These are phyloP conservation scores for Hymenoscyphus linearis DNA, from an alignment of 2,329 filamentous ascomycete genomes.

Conservation along the genomic window DNA sequence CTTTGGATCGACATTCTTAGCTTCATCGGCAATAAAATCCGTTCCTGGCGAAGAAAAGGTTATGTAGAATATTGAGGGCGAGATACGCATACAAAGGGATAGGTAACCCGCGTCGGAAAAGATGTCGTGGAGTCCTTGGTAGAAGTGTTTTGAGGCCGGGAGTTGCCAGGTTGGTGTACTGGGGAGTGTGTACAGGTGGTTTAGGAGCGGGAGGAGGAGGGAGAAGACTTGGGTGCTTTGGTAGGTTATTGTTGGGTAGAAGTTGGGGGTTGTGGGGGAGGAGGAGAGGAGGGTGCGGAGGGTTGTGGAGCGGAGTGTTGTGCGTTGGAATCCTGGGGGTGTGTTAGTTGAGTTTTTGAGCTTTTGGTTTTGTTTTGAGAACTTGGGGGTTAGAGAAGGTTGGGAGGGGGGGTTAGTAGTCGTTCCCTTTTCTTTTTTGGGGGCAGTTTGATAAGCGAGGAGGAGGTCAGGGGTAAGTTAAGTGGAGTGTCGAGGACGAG, in stretches of 20 bases:
- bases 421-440: neutral
- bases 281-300: constrained; percentile 18
- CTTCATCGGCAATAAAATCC: constrained; percentile 17
- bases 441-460: too few relatives aligned
- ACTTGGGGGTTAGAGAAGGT: too few relatives aligned
- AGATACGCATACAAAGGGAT: constrained; percentile 20
- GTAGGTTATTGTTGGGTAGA: too few relatives aligned
- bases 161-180: neutral
- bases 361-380: neutral
- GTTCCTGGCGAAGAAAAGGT: too few relatives aligned
- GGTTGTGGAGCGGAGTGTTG: constrained; percentile 16
- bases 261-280: constrained; percentile 18
- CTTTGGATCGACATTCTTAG: constrained; percentile 10
- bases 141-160: constrained; percentile 13
- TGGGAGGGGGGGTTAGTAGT: too few relatives aligned
- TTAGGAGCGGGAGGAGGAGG: constrained; percentile 25
- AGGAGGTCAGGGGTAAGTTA: too few relatives aligned
- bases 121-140: constrained; percentile 27
- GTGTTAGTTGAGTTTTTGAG: constrained; percentile 5
- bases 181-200: constrained; percentile 19
- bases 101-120: constrained; percentile 25
- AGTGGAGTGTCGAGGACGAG: too few relatives aligned
- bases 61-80: constrained; percentile 26
- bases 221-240: constrained; percentile 42
- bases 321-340: constrained; percentile 22